Evolutionary conservation across 768 basidiomycete species (phyloP), one percentile per base, ranked within the genome.

Genomic region (Hygrocybe punicea): DNA sequence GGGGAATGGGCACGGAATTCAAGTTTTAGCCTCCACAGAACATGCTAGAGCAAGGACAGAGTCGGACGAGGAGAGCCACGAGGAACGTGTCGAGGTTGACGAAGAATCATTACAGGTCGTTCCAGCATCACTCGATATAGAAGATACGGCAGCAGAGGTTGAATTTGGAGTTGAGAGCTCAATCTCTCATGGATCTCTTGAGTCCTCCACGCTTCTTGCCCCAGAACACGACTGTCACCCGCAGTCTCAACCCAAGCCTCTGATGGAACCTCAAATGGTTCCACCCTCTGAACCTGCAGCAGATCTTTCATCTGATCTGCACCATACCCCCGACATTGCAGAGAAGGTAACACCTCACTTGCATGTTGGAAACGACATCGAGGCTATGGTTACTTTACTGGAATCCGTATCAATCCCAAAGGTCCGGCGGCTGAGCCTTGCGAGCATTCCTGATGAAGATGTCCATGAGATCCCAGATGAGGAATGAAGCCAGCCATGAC

Each of bases 341-440:
- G 5, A 19, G 7, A 21, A 47, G 17, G 23, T 23, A 7, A 63
- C 56, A 33, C 37, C 61, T 2, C 56, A 47, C 29, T 49, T 56
- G 37, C 55, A n/a, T 9, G 49, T 63, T 13, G 76, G 67, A 14
- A 67, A 73, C 53, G 82, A 86, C 29, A 73, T 86, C 29, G 87
- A 84, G 67, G 81, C 82, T 55, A 83, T 89, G 52, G 82, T 90
- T 58, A 83, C 78, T 62, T 76, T 88, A 62, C 81, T 89, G 11
- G 84, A 90, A 70, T 65, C 76, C 1, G 66, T 60, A 29, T 17
- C 34, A 14, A 57, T 71, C 40, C 63, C 71, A 45, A 81, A 78
- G 60, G 64, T 71, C 10, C 74, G 73, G 51, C 74, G 75, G 19
- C 69, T 70, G 55, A 80, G 74, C 67, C 76, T 79, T 51, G 67